Evolutionary conservation across 2,329 filamentous ascomycete species (phyloP).

Genomic region (Grosmannia penicillata): DNA sequence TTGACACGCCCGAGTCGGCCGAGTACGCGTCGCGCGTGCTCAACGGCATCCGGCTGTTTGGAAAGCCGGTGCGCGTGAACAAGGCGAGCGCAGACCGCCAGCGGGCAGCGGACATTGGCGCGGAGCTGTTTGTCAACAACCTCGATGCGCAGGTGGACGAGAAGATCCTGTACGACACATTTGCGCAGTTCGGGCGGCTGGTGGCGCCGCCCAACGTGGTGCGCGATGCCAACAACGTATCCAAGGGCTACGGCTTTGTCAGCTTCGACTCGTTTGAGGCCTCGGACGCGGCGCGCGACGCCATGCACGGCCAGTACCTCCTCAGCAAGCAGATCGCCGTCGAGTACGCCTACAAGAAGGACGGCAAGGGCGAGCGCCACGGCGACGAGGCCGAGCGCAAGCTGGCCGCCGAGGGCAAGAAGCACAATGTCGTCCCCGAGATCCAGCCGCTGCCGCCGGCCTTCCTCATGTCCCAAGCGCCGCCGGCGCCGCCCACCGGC

Average conservation of each 20-base stretch:
- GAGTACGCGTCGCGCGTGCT: slow-evolving; percentile 95
- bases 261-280: slow-evolving; percentile 88
- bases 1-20: slow-evolving; percentile 86
- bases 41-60: slow-evolving; percentile 87
- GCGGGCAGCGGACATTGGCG: slow-evolving; percentile 82
- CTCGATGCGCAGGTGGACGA: slow-evolving; percentile 90
- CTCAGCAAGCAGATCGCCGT: slow-evolving; percentile 95
- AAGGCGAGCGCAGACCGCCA: slow-evolving; percentile 88
- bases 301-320: slow-evolving; percentile 92
- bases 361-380: slow-evolving; percentile 91
- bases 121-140: slow-evolving; percentile 94
- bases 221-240: slow-evolving; percentile 73
- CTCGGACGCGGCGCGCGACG: slow-evolving; percentile 77
- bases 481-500: slow-evolving; percentile 12
- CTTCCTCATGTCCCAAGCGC: slow-evolving; percentile 37
- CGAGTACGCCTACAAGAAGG: slow-evolving; percentile 98
- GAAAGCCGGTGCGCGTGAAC: slow-evolving; percentile 92
- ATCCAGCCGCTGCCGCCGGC: slow-evolving; percentile 61
- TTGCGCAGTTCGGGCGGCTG: slow-evolving; percentile 79
- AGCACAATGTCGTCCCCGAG: slow-evolving; percentile 80
- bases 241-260: slow-evolving; percentile 93
- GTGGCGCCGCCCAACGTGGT: slow-evolving; percentile 80
- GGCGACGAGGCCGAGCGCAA: slow-evolving; percentile 87
- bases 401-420: slow-evolving; percentile 82
- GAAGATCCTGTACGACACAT: slow-evolving; percentile 87